Base-by-base conservation (phyloP, 148 eudicot genomes). In the Rhododendron ferrugineum region DNA sequence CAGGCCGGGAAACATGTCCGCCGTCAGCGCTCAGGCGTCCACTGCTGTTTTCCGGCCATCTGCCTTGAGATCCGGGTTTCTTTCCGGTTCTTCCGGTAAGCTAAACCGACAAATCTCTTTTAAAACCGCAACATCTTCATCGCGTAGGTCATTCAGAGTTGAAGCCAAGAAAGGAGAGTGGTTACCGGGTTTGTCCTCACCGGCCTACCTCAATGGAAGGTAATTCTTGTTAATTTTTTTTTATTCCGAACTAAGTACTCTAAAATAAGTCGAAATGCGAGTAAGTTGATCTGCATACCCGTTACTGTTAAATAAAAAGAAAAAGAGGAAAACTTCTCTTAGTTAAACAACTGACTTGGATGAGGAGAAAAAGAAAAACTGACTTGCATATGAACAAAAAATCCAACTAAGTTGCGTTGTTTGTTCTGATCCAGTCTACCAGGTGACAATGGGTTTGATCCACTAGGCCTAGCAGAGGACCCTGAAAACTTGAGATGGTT, bases 381-480 rank as follows among this genome's bases (percentile, higher is more conserved):
- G 56, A 13, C 18, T 52, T 52, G 56, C 56, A 3, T 52, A 52
- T 52, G 56, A 14, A 52, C 56, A 13, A 52, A 52, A 46, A 46
- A 22, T 5, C 6, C 52, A 34, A 56, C 34, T 36, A 13, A 34
- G 5, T 52, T 16, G 34, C 34, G 9, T 46, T 54, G 26, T 58
- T 47, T 80, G 37, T 22, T 32, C 8, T 64, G 46, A 26, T 82
- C 34, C 91, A 97, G 99, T 82, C 94, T 97, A 10, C 96, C 99
- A 0, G 99, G 99, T 76, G 99, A 97, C 98, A 97, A 97, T 52
- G 99, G 99, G 18, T 97, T 97, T 40, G 99, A 97, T 83, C 99
- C 99, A n/a, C 83, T 97, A 87, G 98, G 84, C 15, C 91, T 97
- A 2, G 99, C 99, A 0, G 99, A 97, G 92, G 99, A 97, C 94